Evolutionary conservation across 352 stramenopile species (phyloP), one percentile per base, ranked within the genome.

Genomic region (Globisporangium megalacanthum): DNA sequence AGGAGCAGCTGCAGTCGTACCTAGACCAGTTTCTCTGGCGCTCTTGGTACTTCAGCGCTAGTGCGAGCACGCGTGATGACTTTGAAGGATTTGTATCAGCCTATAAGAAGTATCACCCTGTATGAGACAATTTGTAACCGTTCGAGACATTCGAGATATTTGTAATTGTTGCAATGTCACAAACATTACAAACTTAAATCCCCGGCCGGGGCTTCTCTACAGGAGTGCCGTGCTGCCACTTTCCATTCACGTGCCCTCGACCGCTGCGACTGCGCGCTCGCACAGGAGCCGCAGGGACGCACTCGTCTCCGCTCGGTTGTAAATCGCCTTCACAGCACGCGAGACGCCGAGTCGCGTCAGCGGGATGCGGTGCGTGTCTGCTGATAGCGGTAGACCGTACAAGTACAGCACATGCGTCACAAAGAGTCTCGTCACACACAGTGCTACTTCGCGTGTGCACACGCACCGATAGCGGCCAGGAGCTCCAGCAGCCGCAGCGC

Each of bases 331-430:
- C 29, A 83, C 56, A 31, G 77, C 66, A 11, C 79, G 65, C 22
- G 73, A 78, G 6, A 73, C 79, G 6, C 79, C 79, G 14, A 86
- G 61, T 2, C 79, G 74, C 8, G 72, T 86, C 47, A 89, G 56
- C 1, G 76, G 72, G 45, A 78, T 72, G 29, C 72, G 70, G 49
- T 89, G 79, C 11, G 52, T 35, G 20, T 85, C 75, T 88, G 61
- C 22, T 59, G 49, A 6, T 17, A 47, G 49, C 33, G 9, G 17
- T 31, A 33, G 11, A 52, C 22, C 11, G 31, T 19, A 46, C 25
- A 45, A 11, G 36, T 45, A 48, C 39, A 48, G n/a, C 51, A 56
- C 19, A 33, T 22, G 19, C 25, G 22, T 33, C 2, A 11, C 6
- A 35, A 35, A 42, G 11, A 47, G 25, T 8, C 9, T 36, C 29